Evolutionary conservation across 2,329 filamentous ascomycete species (phyloP).

Genomic region (Sporothrix pseudoabietina): DNA sequence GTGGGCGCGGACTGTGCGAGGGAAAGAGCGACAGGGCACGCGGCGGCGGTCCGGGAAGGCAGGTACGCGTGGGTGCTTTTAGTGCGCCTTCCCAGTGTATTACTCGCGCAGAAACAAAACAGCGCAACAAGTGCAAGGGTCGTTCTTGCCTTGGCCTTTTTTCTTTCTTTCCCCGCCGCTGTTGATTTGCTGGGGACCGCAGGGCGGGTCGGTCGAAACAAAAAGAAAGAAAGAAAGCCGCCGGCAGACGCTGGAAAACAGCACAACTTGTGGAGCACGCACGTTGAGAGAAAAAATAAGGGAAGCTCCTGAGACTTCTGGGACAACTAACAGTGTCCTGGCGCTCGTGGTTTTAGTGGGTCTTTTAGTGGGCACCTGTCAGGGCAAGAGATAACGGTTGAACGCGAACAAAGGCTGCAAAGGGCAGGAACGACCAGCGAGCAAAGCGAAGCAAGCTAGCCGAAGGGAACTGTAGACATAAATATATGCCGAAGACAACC

Average conservation of each 20-base stretch:
- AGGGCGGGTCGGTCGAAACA: slow-evolving; percentile 13
- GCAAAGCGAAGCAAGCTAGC: not conserved
- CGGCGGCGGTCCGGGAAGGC: slow-evolving; percentile 2
- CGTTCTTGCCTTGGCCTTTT: not conserved
- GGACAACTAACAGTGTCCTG: not conserved
- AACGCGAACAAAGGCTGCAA: not conserved
- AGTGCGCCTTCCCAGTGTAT: not conserved
- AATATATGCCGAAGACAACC: not conserved
- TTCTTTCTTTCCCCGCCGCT: not conserved
- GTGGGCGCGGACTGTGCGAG: not conserved
- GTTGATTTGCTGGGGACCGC: slow-evolving; percentile 12
- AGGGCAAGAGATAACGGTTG: slow-evolving; percentile 14
- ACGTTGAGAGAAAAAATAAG: not conserved
- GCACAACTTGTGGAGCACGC: slow-evolving; percentile 8
- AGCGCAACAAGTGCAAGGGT: not conserved
- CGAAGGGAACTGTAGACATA: not conserved
- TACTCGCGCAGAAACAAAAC: not conserved
- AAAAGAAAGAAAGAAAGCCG: not conserved
- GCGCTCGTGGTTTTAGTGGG: not conserved
- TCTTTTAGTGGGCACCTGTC: slow-evolving; percentile 12
- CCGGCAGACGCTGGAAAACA: slow-evolving; percentile 1
- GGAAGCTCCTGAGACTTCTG: not conserved
- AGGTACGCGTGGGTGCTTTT: slow-evolving; percentile 6
- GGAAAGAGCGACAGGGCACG: slow-evolving; percentile 22
- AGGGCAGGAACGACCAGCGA: not conserved